Conservation (phyloP, 2,329 filamentous ascomycete genomes). For the Pseudofabraea citricarpa region DNA sequence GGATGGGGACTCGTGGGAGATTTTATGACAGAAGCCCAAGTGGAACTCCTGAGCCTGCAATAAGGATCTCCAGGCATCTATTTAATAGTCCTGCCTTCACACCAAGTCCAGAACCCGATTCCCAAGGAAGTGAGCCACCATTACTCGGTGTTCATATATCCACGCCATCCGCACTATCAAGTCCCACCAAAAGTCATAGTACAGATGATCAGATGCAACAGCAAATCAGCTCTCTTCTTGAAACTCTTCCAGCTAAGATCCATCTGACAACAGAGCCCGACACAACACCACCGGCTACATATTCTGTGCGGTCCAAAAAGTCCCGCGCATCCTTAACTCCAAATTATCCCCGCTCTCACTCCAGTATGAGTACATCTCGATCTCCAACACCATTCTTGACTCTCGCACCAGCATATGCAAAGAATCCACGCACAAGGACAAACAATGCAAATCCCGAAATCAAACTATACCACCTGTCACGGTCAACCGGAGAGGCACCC, state of each 20-base stretch:
- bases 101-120: conserved; percentile 5
- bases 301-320: conserved; percentile 26
- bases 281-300: conserved; percentile 23
- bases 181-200: conserved; percentile 16
- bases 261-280: conserved; percentile 56
- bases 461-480: conserved; percentile 86
- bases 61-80: conserved; percentile 10
- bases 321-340: conserved; percentile 28
- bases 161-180: conserved; percentile 11
- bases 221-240: conserved; percentile 75
- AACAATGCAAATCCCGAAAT: conserved; percentile 64
- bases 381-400: conserved; percentile 64
- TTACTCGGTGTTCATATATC: conserved; percentile 21
- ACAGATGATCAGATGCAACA: conserved; percentile 67
- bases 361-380: conserved; percentile 32
- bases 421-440: conserved; percentile 41
- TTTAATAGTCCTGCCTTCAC: conserved; percentile 15
- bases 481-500: conserved; percentile 76
- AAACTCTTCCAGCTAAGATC: conserved; percentile 74
- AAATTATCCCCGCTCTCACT: conserved; percentile 18
- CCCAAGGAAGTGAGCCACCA: too few species aligned
- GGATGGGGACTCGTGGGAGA: conserved; percentile 10
- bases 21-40: conserved; percentile 18
- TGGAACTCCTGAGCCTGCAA: conserved; percentile 15
- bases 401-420: conserved; percentile 55